Conservation (phyloP, 352 stramenopile species). For the Phytophthora rubi region DNA sequence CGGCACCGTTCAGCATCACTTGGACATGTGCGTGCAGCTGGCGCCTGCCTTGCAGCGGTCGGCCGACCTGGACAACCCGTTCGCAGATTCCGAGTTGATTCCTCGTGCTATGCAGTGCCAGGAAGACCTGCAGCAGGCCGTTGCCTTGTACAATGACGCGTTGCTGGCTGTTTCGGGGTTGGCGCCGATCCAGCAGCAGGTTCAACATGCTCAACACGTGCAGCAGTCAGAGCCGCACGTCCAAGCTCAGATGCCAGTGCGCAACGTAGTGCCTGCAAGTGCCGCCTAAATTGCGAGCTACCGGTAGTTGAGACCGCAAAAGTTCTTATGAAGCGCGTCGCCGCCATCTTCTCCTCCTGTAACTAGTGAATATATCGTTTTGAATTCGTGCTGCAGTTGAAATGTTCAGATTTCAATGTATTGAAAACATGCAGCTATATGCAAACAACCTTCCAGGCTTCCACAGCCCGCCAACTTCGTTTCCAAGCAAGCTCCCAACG, state of each 20-base stretch:
- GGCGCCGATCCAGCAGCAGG: conserved; percentile 22
- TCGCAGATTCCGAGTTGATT: conserved; percentile 45
- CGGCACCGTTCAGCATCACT: conserved; percentile 45
- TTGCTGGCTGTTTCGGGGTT: conserved; percentile 40
- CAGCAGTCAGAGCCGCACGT: conserved; percentile 33
- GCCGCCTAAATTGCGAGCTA: conserved; percentile 26
- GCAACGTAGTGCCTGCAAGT: conserved; percentile 43
- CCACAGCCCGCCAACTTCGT: conserved; percentile 19
- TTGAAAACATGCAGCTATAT: conserved; percentile 39
- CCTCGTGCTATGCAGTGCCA: conserved; percentile 50
- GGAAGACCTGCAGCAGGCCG: conserved; percentile 44
- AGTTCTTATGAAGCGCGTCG: conserved; percentile 11
- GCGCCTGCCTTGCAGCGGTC: conserved; percentile 35
- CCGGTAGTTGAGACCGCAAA: not conserved
- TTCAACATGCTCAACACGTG: conserved; percentile 19
- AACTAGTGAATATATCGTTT: conserved; percentile 27
- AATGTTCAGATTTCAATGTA: conserved; percentile 26
- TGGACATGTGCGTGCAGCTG: conserved; percentile 43
- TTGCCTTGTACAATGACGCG: conserved; percentile 50
- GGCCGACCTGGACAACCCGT: conserved; percentile 48
- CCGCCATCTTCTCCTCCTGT: conserved; percentile 6
- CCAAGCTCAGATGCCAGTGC: conserved; percentile 24
- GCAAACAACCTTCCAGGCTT: conserved; percentile 22
- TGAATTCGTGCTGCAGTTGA: not conserved
- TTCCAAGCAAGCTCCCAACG: conserved; percentile 37